Conservation (phyloP, 768 basidiomycete genomes). For the Astraeus odoratus region DNA sequence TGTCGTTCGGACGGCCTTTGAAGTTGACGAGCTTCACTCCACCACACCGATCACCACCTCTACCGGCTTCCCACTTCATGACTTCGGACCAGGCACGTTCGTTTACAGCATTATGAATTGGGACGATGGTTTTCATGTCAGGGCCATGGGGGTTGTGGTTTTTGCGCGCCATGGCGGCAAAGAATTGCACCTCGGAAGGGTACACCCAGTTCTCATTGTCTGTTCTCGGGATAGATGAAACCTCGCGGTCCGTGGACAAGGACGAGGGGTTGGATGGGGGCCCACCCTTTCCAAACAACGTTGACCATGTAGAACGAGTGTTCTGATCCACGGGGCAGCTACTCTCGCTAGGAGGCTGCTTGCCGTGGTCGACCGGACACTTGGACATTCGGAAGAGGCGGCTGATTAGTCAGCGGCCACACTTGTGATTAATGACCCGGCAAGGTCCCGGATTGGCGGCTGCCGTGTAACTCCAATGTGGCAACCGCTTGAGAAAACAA, state of each 20-base stretch:
- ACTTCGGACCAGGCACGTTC: constrained; percentile 87
- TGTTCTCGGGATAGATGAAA: constrained; percentile 80
- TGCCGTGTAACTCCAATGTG: not conserved
- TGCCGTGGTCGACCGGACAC: constrained; percentile 46
- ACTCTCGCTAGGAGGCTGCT: constrained; percentile 22
- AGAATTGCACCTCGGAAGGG: constrained; percentile 98
- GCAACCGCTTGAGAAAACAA: too few relatives aligned
- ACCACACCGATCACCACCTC: constrained; percentile 78
- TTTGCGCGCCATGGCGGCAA: constrained; percentile 93
- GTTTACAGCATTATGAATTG: constrained; percentile 98
- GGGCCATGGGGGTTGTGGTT: constrained; percentile 77
- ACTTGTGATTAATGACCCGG: not conserved
- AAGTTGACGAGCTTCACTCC: constrained; percentile 82
- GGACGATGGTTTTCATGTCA: constrained; percentile 96
- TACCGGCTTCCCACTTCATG: constrained; percentile 72
- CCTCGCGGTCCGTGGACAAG: constrained; percentile 69
- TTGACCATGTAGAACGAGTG: constrained; percentile 39
- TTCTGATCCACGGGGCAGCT: constrained; percentile 65
- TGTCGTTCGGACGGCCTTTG: constrained; percentile 78
- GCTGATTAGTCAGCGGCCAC: constrained; percentile 3
- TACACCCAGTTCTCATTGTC: constrained; percentile 87
- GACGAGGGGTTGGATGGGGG: constrained; percentile 11
- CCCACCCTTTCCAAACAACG: constrained; percentile 16
- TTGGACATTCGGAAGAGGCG: constrained; percentile 19
- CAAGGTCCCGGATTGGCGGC: not conserved